Percentiles rank a stretch among this genome's conserved stretches.
These are phyloP conservation scores for Lumnitzera racemosa DNA, from an alignment of 345 rosid genomes.

Conservation along the genomic window DNA sequence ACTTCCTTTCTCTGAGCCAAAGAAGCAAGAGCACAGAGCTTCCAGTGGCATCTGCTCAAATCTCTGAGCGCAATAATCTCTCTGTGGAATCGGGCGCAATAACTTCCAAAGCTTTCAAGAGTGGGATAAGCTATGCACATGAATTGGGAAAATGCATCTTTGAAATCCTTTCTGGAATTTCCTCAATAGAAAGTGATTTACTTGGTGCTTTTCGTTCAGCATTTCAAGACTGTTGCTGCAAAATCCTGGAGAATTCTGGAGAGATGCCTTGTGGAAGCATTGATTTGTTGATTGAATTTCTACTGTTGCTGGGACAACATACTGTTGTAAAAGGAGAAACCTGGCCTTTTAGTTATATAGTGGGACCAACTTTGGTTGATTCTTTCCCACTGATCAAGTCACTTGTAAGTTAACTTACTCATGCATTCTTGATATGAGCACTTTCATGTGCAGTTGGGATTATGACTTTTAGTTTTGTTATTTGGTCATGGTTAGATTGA, in stretches of 20 bases:
- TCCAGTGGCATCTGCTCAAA: conserved; percentile 19
- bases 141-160: conserved; percentile 81
- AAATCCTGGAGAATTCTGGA: conserved; percentile 40
- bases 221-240: conserved; percentile 50
- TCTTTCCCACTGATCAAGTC: conserved; percentile 65
- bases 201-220: conserved; percentile 42
- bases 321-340: conserved; percentile 46
- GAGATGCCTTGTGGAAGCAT: conserved; percentile 25
- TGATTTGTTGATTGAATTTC: conserved; percentile 48
- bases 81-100: conserved; percentile 25
- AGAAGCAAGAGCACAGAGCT: conserved; percentile 18
- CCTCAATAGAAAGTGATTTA: conserved; percentile 40
- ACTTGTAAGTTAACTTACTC: conserved; percentile 49
- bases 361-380: conserved; percentile 64
- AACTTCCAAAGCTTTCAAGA: conserved; percentile 25
- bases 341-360: conserved; percentile 69
- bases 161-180: conserved; percentile 60
- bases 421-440: not conserved
- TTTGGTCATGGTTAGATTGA: no score
- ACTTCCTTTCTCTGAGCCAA: conserved; percentile 25
- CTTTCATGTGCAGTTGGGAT: no score
- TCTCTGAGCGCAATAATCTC: conserved; percentile 17
- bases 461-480: no score
- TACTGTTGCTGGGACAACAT: conserved; percentile 39
- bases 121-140: conserved; percentile 33